phyloP scores from a whole-genome alignment of 768 basidiomycete species.

The Tulasnella sp. region DNA sequence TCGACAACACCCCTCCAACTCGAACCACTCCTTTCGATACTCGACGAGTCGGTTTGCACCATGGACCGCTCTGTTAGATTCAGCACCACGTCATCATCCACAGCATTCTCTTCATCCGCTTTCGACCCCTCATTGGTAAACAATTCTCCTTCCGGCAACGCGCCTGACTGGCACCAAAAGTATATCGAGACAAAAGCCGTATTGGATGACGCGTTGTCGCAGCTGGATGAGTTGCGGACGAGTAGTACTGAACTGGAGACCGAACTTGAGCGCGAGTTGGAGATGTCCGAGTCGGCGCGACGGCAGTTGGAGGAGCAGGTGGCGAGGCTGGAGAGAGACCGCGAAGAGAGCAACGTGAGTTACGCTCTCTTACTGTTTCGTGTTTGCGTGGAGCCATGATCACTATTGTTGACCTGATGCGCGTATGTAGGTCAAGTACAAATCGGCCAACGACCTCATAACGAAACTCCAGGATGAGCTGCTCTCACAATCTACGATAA shows the following conservation, averaged over 20 bases:
- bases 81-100: no score
- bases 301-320: constrained; percentile 18
- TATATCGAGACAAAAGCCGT: constrained; percentile 18
- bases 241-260: constrained; percentile 25
- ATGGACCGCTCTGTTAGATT: no score
- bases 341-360: constrained; percentile 23
- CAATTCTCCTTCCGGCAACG: no score
- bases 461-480: constrained; percentile 30
- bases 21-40: no score
- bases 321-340: constrained; percentile 17
- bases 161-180: constrained; percentile 20
- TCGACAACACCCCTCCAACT: no score
- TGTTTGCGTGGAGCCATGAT: not conserved
- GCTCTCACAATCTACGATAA: constrained; percentile 20
- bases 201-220: constrained; percentile 20
- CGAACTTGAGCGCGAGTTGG: constrained; percentile 32
- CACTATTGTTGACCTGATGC: not conserved
- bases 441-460: constrained; percentile 30
- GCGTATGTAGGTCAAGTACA: not conserved
- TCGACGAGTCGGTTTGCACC: no score
- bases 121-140: no score
- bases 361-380: not conserved
- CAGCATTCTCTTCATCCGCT: no score
- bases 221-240: constrained; percentile 23
- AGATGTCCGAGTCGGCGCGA: constrained; percentile 23